Percentiles rank a stretch among this genome's conserved stretches.
Conservation (phyloP, 2,329 filamentous ascomycete species). For the Neonectria neomacrospora region DNA sequence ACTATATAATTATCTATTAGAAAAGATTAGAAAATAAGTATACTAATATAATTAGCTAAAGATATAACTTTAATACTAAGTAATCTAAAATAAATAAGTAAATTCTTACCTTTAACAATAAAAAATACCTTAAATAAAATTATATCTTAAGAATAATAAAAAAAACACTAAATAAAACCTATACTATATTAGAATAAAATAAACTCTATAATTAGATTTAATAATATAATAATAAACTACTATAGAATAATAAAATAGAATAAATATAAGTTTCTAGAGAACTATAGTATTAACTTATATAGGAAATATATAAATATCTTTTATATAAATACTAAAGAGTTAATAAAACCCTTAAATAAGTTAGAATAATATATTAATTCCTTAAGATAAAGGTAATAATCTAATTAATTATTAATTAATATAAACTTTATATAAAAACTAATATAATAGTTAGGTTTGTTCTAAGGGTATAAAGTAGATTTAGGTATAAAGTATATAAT, state of each 20-base stretch:
- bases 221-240: constrained; percentile 1
- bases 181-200: background rate
- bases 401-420: no score
- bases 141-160: background rate
- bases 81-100: constrained; percentile 23
- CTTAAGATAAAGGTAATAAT: no score
- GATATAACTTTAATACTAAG: constrained; percentile 16
- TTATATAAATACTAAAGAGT: constrained; percentile 24
- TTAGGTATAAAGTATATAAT: no score
- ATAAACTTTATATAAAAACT: no score
- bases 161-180: background rate
- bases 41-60: constrained; percentile 18
- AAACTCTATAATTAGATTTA: background rate
- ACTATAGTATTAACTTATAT: constrained; percentile 20
- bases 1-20: constrained; percentile 35
- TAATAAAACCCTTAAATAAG: constrained; percentile 21
- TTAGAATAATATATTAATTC: constrained; percentile 15
- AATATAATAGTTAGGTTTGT: no score
- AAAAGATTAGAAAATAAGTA: constrained; percentile 27
- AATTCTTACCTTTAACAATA: background rate
- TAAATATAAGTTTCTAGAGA: background rate
- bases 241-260: background rate
- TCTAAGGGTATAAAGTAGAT: no score
- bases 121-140: constrained; percentile 3
- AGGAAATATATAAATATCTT: constrained; percentile 14